Evolutionary conservation across 1,284 basidiomycete species (phyloP).

Genomic region (Phellopilus nigrolimitatus): DNA sequence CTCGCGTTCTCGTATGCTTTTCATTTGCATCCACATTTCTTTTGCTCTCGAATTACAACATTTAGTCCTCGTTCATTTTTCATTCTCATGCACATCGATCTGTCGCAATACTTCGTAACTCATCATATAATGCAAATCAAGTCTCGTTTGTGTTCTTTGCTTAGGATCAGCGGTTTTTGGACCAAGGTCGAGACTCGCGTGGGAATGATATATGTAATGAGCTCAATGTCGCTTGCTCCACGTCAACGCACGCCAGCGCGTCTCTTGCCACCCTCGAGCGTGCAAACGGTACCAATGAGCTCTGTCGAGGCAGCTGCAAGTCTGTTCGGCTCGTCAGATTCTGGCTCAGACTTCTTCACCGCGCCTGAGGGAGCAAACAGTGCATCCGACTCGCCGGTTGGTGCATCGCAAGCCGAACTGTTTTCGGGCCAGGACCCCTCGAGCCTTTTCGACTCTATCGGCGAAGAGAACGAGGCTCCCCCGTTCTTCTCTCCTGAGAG

Average conservation of each 20-base stretch:
- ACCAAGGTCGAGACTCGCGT: no score
- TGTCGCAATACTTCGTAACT: conserved; percentile 38
- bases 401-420: conserved; percentile 1
- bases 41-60: conserved; percentile 6
- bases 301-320: conserved; percentile 71
- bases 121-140: conserved; percentile 21
- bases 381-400: conserved; percentile 11
- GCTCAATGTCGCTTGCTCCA: neutral
- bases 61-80: conserved; percentile 18
- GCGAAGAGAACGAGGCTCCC: neutral
- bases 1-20: conserved; percentile 21
- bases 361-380: conserved; percentile 16
- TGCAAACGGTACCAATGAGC: conserved; percentile 39
- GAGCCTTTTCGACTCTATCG: conserved; percentile 25
- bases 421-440: conserved; percentile 22
- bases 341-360: conserved; percentile 29
- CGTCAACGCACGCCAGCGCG: conserved; percentile 7
- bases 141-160: conserved; percentile 12
- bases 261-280: neutral
- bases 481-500: conserved; percentile 4
- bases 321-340: conserved; percentile 62
- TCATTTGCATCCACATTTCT: conserved; percentile 10
- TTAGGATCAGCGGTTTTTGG: no score
- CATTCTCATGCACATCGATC: conserved; percentile 17
- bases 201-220: no score